phyloP scores from a whole-genome alignment of 805 yeast species.

The Myxozyma neotropica region DNA sequence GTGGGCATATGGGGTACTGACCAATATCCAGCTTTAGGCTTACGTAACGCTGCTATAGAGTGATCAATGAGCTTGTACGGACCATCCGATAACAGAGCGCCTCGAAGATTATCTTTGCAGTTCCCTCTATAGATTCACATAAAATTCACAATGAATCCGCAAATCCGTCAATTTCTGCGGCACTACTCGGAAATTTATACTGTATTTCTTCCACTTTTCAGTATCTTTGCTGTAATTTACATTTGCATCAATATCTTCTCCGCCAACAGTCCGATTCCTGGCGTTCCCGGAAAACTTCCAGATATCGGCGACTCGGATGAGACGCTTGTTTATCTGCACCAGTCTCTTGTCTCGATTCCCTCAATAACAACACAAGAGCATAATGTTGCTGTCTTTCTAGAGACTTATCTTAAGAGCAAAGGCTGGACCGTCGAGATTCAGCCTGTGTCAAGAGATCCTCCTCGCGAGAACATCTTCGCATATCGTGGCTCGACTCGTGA shows the following conservation, averaged over 20 bases:
- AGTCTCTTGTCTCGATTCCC: constrained; percentile 42
- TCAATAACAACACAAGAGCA: constrained; percentile 46
- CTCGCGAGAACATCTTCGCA: constrained; percentile 59
- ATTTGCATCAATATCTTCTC: constrained; percentile 7
- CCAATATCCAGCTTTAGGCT: too few relatives aligned
- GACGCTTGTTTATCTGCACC: constrained; percentile 38
- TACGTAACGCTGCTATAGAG: too few relatives aligned
- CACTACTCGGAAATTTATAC: constrained; percentile 33
- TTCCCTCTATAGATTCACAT: not conserved
- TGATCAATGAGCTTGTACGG: too few relatives aligned
- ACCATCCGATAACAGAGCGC: too few relatives aligned
- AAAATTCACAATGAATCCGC: constrained; percentile 1
- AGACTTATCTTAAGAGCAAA: constrained; percentile 44
- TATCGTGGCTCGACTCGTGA: constrained; percentile 52
- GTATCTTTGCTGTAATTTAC: constrained; percentile 19
- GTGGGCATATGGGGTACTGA: too few relatives aligned
- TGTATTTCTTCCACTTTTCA: constrained; percentile 29
- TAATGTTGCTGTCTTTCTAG: constrained; percentile 47
- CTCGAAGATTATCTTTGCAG: too few relatives aligned
- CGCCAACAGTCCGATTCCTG: constrained; percentile 4
- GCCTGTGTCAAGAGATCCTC: constrained; percentile 40
- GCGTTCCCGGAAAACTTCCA: not conserved
- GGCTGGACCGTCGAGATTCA: constrained; percentile 59
- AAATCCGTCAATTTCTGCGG: constrained; percentile 17
- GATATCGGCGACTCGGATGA: constrained; percentile 10